Percentiles rank a stretch among this genome's conserved stretches.
These are phyloP conservation scores for Neurospora sp. DNA, from an alignment of 495 filamentous ascomycete genomes.

Conservation along the genomic window DNA sequence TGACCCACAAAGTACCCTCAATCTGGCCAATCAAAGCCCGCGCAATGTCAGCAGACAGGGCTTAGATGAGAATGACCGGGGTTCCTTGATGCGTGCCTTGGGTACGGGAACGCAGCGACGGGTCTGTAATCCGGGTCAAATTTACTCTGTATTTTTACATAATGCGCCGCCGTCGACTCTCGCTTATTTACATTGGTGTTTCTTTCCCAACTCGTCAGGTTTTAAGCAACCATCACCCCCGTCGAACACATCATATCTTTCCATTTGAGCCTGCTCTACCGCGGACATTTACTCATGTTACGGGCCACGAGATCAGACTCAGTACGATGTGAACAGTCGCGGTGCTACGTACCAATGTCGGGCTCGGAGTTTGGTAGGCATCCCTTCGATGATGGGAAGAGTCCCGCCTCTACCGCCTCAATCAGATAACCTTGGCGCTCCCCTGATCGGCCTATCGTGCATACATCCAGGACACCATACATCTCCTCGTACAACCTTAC, in stretches of 20 bases:
- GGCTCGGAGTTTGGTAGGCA: not conserved
- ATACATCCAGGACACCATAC: not conserved
- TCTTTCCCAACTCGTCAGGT: not conserved
- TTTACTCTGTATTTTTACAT: not conserved
- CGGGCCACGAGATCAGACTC: not conserved
- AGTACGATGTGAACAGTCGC: not conserved
- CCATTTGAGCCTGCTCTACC: not conserved
- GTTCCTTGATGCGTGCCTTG: not conserved
- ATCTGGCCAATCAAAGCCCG: slow-evolving; percentile 10
- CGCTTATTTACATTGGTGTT: not conserved
- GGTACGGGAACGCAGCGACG: not conserved
- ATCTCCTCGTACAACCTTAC: not conserved
- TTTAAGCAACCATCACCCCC: not conserved
- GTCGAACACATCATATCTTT: not conserved
- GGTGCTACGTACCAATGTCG: not conserved
- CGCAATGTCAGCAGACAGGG: slow-evolving; percentile 23
- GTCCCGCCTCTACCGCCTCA: not conserved
- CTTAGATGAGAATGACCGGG: slow-evolving; percentile 2
- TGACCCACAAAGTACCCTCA: not conserved
- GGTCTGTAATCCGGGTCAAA: not conserved
- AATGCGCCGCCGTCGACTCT: not conserved
- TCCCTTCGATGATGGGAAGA: not conserved
- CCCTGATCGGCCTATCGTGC: not conserved
- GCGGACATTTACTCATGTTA: not conserved
- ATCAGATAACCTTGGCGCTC: not conserved